Base-by-base conservation (phyloP, 2,329 filamentous ascomycete genomes). In the Lecanicillium sp. region DNA sequence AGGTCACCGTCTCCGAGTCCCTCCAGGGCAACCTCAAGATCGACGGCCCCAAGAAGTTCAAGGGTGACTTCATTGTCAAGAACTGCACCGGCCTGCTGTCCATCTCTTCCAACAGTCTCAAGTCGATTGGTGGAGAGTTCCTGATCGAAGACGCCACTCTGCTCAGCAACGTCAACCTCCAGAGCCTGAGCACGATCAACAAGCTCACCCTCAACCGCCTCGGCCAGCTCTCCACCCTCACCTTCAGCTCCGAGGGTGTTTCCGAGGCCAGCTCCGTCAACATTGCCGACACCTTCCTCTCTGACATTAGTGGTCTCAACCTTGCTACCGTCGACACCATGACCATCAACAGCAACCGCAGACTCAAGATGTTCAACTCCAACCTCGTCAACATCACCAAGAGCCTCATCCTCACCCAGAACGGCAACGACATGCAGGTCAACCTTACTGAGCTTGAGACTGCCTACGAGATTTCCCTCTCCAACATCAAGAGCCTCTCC, bases 261-360 rank as follows among this genome's bases (percentile, higher is more conserved):
- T 81, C 76, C 58, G 72, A 81, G 65, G 87, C 87, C 51, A 71
- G 70, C 55, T 77, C 71, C 54, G 78, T 98, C 58, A 69, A 72
- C 57, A 90, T 98, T 65, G 79, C 82, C 69, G 93, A 98, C 74
- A 98, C 93, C 43, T 82, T 84, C 68, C 79, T 98, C 58, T 78
- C 73, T 65, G 81, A 78, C 56, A 79, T 98, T 51, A 75, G 84
- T 56, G 90, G 89, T 62, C 86, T 98, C 65, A 86, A 89, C 65
- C 76, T 97, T 55, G 69, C 80, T 54, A 76, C 77, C n/a, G 83
- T 89, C 47, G 77, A 79, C 49, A 75, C 72, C 56, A 79, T 98
- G 65, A 75, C 87, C 66, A 85, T 98, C 69, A 85, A 87, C 78
- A 95, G 95, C 83, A 97, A 97, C 81, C 73, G 72, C 53, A 84